Conservation (phyloP, 169 alveolate genomes). For the Cryptosporidium meleagridis region DNA sequence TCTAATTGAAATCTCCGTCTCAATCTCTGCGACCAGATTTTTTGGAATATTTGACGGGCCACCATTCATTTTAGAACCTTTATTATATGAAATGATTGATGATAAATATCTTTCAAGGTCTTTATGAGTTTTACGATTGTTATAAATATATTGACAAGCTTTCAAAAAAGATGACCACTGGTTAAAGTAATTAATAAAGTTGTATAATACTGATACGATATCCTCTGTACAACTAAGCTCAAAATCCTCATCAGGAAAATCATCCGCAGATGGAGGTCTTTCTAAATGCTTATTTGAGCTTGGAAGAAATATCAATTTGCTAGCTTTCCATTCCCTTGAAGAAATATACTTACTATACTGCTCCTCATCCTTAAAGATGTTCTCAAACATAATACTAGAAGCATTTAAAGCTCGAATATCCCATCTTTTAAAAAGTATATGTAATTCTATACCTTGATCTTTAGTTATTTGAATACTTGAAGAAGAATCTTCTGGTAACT, state of each 20-base stretch:
- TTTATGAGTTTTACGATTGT: slow-evolving; percentile 14
- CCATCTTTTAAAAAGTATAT: slow-evolving; percentile 78
- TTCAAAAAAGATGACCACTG: slow-evolving; percentile 64
- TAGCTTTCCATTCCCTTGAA: slow-evolving; percentile 52
- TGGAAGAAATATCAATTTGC: slow-evolving; percentile 41
- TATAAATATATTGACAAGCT: slow-evolving; percentile 42
- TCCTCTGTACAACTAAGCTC: slow-evolving; percentile 40
- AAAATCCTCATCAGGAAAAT: not conserved
- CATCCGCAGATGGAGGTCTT: slow-evolving; percentile 6
- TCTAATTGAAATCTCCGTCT: slow-evolving; percentile 33
- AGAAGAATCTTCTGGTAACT: slow-evolving; percentile 27
- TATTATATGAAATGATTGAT: not conserved
- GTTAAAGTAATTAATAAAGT: slow-evolving; percentile 50
- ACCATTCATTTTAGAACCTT: not conserved
- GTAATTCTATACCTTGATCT: slow-evolving; percentile 78
- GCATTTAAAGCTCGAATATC: slow-evolving; percentile 79
- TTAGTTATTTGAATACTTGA: slow-evolving; percentile 75
- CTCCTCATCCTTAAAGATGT: not conserved
- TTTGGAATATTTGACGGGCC: slow-evolving; percentile 31
- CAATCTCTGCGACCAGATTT: slow-evolving; percentile 17
- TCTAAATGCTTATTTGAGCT: slow-evolving; percentile 7
- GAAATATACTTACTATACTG: slow-evolving; percentile 23
- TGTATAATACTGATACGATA: slow-evolving; percentile 11
- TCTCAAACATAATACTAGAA: slow-evolving; percentile 1
- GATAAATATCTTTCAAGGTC: slow-evolving; percentile 20